Evolutionary conservation across 345 rosid species (phyloP).

Genomic region (Acer saccharum): DNA sequence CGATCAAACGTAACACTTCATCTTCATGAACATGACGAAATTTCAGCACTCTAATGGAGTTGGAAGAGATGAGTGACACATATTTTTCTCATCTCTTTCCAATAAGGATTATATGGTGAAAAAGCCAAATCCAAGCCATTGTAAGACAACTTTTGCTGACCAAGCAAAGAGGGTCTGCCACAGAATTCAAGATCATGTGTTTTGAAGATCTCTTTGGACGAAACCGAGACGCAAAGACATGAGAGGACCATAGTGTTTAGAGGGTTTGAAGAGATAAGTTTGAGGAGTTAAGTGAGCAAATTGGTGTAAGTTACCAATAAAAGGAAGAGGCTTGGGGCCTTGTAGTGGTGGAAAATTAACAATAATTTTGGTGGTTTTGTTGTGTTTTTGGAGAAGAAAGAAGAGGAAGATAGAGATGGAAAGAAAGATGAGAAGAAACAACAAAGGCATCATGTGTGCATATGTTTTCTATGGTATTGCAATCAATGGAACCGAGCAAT

Average conservation of each 20-base stretch:
- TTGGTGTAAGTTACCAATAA: neutral
- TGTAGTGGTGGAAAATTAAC: too few relatives aligned
- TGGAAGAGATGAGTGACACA: slow-evolving; percentile 40
- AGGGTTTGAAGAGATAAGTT: slow-evolving; percentile 37
- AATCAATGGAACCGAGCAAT: too few relatives aligned
- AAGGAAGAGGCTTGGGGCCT: too few relatives aligned
- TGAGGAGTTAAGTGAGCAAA: slow-evolving; percentile 32
- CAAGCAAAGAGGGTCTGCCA: slow-evolving; percentile 38
- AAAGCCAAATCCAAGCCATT: slow-evolving; percentile 43
- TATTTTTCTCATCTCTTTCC: slow-evolving; percentile 44
- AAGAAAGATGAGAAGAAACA: too few relatives aligned
- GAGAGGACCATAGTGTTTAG: slow-evolving; percentile 49
- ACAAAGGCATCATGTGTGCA: too few relatives aligned
- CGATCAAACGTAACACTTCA: slow-evolving; percentile 36
- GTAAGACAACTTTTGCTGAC: slow-evolving; percentile 40
- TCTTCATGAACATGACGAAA: slow-evolving; percentile 37
- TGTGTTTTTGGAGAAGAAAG: too few relatives aligned
- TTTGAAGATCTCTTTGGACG: slow-evolving; percentile 13
- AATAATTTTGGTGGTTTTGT: too few relatives aligned
- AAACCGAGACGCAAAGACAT: neutral
- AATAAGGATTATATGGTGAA: slow-evolving; percentile 38
- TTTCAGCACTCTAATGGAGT: slow-evolving; percentile 27
- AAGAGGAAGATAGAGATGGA: too few relatives aligned
- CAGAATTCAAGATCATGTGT: slow-evolving; percentile 43
- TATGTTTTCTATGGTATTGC: too few relatives aligned